Percentiles rank a stretch among this genome's conserved stretches.
These are phyloP conservation scores for Paramecium pentaurelia DNA, from an alignment of 73 alveolate genomes.

Conservation along the genomic window DNA sequence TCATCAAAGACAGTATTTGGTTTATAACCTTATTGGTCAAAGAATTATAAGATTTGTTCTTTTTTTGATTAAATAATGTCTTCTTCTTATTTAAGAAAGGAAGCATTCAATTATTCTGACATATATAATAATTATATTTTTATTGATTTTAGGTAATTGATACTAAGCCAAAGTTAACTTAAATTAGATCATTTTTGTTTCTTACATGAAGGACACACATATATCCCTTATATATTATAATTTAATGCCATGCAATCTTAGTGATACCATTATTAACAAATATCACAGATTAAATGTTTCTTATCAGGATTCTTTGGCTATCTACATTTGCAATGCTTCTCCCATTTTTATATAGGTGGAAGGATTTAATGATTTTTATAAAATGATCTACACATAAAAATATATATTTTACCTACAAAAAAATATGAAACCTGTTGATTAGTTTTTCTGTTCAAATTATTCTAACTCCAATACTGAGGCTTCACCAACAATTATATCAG, in stretches of 20 bases:
- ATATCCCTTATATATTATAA: not conserved
- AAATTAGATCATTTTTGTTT: not conserved
- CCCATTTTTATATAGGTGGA: slow-evolving; percentile 87
- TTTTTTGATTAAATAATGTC: not conserved
- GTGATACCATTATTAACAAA: slow-evolving; percentile 80
- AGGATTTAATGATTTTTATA: not conserved
- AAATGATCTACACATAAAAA: not conserved
- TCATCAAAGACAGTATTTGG: not conserved
- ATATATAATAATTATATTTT: not conserved
- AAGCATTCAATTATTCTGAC: not conserved
- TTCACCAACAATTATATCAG: not conserved
- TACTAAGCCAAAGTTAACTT: not conserved
- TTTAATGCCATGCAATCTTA: slow-evolving; percentile 78
- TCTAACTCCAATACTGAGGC: not conserved
- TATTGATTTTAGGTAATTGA: not conserved
- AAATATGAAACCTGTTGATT: not conserved
- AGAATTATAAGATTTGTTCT: not conserved
- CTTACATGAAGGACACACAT: not conserved
- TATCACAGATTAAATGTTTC: slow-evolving; percentile 78
- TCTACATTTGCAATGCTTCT: slow-evolving; percentile 75
- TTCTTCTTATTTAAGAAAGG: not conserved
- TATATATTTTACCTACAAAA: not conserved
- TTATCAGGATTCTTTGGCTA: slow-evolving; percentile 87
- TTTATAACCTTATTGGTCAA: not conserved
- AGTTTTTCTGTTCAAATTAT: not conserved